Evolutionary conservation across 208 protist species (phyloP), one percentile per base, ranked within the genome.

Genomic region (Leishmania turanica): DNA sequence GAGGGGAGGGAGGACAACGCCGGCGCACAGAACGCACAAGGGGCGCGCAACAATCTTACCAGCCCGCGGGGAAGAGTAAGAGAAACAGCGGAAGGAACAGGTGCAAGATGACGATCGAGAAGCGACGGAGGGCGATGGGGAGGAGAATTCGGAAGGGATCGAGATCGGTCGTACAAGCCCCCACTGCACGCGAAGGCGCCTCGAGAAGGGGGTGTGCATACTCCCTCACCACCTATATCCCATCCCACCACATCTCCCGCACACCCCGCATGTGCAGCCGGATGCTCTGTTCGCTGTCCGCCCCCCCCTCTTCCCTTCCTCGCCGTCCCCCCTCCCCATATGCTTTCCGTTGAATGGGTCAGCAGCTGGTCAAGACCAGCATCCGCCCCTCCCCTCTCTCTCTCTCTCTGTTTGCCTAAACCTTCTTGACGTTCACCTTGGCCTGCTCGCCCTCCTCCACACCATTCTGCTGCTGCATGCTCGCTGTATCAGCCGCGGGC

Each of bases 381-480:
- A 34, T 13, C 31, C 65, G 40, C 3, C 0, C 45, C 9, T n/a
- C 42, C 31, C 24, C 40, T 34, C 3, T 73, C 24, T 27, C 66
- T n/a, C n/a, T 15, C 19, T 45, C 42, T 77, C 40, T n/a, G 27
- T 31, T 49, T 24, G 40, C 17, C 76, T 81, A 81, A 24, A 15
- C 21, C 66, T 79, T 84, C 49, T 69, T 72, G 47, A 13, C 24
- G 4, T 31, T 56, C 31, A 77, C 73, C 69, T 82, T 78, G 47
- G 49, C 75, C 72, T 80, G 77, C 78, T 92, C 87, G 27, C 75
- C 80, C 60, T 88, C 80, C 77, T 91, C 85, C 27, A 80, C 81
- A 19, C 86, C 85, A 62, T 83, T 89, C 81, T 88, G 86, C 74
- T 91, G 87, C 70, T 81, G 71, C 78, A 78, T 77, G 68, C 47